Percentiles rank a stretch among this genome's conserved stretches.
Evolutionary conservation across 371 early-diverging fungal genomes (phyloP).

Genomic region (Rhizomucor miehei): DNA sequence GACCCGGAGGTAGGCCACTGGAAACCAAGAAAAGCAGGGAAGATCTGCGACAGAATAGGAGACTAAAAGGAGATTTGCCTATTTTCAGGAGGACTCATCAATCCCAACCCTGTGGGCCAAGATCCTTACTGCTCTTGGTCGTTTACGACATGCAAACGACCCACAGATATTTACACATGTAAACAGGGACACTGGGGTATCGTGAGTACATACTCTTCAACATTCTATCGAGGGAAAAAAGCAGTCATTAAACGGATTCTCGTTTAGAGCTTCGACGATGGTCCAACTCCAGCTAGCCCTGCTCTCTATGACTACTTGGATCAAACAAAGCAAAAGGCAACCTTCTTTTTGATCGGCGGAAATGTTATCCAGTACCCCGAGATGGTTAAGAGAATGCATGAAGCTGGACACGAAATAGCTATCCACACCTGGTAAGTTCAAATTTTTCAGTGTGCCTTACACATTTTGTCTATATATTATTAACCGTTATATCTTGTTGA

Average conservation of each 20-base stretch:
- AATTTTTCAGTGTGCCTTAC: not conserved
- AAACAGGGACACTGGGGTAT: conserved; percentile 32
- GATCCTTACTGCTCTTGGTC: conserved; percentile 56
- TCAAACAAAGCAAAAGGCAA: conserved; percentile 49
- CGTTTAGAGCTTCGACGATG: conserved; percentile 56
- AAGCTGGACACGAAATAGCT: conserved; percentile 49
- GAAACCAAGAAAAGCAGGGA: not conserved
- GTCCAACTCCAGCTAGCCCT: conserved; percentile 49
- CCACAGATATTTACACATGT: conserved; percentile 45
- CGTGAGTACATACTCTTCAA: not conserved
- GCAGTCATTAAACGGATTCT: conserved; percentile 20
- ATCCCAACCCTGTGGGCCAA: conserved; percentile 11
- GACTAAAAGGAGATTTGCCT: not conserved
- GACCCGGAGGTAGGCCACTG: conserved; percentile 2
- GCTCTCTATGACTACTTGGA: conserved; percentile 50
- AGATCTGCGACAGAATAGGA: not conserved
- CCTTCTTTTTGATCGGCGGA: conserved; percentile 62
- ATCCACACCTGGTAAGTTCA: conserved; percentile 47
- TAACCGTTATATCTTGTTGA: not conserved
- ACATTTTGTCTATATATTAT: not conserved
- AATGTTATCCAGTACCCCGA: conserved; percentile 54
- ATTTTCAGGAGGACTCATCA: conserved; percentile 22
- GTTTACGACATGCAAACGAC: conserved; percentile 44
- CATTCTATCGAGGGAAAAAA: conserved; percentile 5
- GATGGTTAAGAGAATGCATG: conserved; percentile 43